phyloP scores from a whole-genome alignment of 2,329 filamentous ascomycete genomes.

The Trichoderma sp. region DNA sequence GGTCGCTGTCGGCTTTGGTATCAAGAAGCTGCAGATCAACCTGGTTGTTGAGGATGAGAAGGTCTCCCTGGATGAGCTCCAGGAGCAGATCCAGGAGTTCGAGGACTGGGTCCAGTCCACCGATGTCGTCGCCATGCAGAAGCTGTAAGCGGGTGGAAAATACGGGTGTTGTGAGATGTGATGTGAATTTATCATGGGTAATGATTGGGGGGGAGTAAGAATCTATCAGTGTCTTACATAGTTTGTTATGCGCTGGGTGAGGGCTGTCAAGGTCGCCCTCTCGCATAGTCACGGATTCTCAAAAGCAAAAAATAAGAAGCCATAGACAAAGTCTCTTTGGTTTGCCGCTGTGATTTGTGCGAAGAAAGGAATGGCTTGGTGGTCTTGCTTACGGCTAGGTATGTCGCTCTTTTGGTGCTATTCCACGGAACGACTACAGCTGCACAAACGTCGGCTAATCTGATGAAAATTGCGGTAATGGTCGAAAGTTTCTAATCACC shows the following conservation, averaged over 20 bases:
- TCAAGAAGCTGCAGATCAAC: conserved; percentile 99
- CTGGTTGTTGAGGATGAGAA: conserved; percentile 97
- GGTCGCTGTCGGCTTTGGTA: conserved; percentile 89
- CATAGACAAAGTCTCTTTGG: conserved; percentile 14
- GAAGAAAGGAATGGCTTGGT: background rate
- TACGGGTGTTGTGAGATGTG: background rate
- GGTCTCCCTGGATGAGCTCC: conserved; percentile 80
- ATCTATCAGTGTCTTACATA: conserved; percentile 18
- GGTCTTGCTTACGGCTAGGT: rapidly evolving
- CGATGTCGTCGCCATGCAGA: conserved; percentile 88
- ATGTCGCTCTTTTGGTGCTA: background rate
- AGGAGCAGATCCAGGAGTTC: conserved; percentile 75
- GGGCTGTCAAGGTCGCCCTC: conserved; percentile 18
- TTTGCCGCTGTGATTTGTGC: background rate
- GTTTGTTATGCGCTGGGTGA: conserved; percentile 16
- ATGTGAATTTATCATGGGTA: conserved; percentile 21
- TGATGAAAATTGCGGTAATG: no score
- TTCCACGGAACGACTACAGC: background rate
- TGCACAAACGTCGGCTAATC: no score
- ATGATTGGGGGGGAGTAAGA: conserved; percentile 20
- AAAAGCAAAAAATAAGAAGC: conserved; percentile 15
- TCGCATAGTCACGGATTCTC: conserved; percentile 19
- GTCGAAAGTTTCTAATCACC: background rate
- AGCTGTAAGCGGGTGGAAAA: conserved; percentile 60
- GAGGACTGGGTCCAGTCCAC: conserved; percentile 97